Base-by-base conservation (phyloP, 1,284 basidiomycete species). In the Papiliotrema flavescens region DNA sequence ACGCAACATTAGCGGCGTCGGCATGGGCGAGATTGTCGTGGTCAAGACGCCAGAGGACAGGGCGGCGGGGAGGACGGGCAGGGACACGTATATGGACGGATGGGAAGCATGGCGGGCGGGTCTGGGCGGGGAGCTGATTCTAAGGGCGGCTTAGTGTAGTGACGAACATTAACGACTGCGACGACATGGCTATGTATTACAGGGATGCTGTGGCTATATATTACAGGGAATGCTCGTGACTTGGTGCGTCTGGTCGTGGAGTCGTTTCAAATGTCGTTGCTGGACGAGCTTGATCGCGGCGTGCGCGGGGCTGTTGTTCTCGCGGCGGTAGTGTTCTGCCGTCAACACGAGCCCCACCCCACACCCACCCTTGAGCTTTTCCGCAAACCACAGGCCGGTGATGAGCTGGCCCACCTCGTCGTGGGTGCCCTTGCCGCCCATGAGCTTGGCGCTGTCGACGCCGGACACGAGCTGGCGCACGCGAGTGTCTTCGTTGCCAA, bases 91-190 rank as follows among this genome's bases (percentile, higher is more conserved):
- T 56, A 64, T 74, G 66, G 75, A 77, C 53, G 75, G 75, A 8
- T 77, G 74, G 74, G 73, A 77, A 57, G 75, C 75, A 32, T 77
- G 69, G 71, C 61, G 74, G 52, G 66, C 66, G 15, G 75, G 75
- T 20, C 59, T 73, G 36, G 75, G 75, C 17, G 75, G 75, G 28
- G 75, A 77, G 64, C 61, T 77, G 40, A 56, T 77, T 37, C 74
- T 74, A 56, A 60, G 74, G 43, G 73, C 67, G 8, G 60, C 61
- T 55, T 70, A 60, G 42, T 32, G 28, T 32, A 32, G 19, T 7
- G 42, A 26, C 7, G 19, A 22, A 15, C 5, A 20, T 6, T 22
- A 22, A 44, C 42, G 24, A 24, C 24, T 20, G 19, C 7, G 5
- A 40, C 17, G 39, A 40, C 39, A 40, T 40, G 5, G 20, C 39